Evolutionary conservation across 2,329 filamentous ascomycete genomes (phyloP), one percentile per base, ranked within the genome.

Genomic region (Dichotomopilus funicola): DNA sequence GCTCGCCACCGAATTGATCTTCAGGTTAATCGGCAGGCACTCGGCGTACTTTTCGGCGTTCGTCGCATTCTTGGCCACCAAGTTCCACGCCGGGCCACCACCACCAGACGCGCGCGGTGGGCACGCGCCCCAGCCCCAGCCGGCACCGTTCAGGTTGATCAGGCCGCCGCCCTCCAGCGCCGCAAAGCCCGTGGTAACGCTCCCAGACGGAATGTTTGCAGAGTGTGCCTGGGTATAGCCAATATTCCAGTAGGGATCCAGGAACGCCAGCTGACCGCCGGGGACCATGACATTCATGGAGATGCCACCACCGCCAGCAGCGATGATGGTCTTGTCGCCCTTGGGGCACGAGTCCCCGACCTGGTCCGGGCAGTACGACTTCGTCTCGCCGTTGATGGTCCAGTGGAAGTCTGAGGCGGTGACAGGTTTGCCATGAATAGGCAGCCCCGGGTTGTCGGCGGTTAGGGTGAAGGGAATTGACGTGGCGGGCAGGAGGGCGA

Each of bases 181-280:
- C 1, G 55, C 64, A 27, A 71, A 65, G 4, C 67, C 66, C 9
- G 58, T 63, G 19, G 45, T 41, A 13, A 56, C 58, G 46, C 66
- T 64, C 2, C 67, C 67, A 2, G 55, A 10, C 0, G 69, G 69
- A 27, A 68, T 61, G 48, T 56, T 51, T 2, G 66, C 67, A 55
- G 67, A 69, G 54, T 71, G 69, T 1, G 69, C 69, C 60, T 68
- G 66, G 11, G 68, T 70, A 61, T 68, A 68, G 11, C 57, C 65
- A 27, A 71, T 58, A 37, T 62, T 62, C 65, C 67, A 66, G 40
- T 57, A 47, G 1, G 64, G 55, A 33, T 62, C 63, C 8, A 71
- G 61, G 58, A 67, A 71, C 43, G 63, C 63, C 19, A 41, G 51
- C 61, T 71, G 69, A 27, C 69, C 69, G 52, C 69, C 69, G 5